phyloP scores from a whole-genome alignment of 768 basidiomycete species.

The Serendipita sp. region DNA sequence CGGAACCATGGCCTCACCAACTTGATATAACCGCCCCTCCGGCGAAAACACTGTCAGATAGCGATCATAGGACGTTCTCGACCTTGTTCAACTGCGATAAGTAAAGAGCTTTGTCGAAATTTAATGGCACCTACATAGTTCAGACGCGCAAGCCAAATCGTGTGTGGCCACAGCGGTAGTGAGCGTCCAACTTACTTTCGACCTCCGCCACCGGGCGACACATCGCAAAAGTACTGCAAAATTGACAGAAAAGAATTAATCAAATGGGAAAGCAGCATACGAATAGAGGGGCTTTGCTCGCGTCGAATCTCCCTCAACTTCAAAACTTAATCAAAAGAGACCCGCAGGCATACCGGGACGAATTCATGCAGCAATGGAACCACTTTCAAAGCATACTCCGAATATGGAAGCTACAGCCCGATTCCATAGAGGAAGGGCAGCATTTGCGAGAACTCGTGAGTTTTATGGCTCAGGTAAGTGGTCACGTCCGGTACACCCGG shows the following conservation, averaged over 20 bases:
- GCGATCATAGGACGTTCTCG: conserved; percentile 87
- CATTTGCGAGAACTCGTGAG: conserved; percentile 77
- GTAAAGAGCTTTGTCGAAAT: not conserved
- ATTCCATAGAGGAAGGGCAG: conserved; percentile 51
- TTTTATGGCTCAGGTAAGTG: conserved; percentile 70
- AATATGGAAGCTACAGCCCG: conserved; percentile 68
- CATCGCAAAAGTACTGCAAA: not conserved
- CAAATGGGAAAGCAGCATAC: conserved; percentile 13
- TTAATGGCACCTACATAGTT: not conserved
- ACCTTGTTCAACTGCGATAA: conserved; percentile 39
- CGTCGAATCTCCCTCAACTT: conserved; percentile 82
- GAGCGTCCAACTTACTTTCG: not conserved
- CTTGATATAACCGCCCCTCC: conserved; percentile 96
- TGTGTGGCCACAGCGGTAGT: not conserved
- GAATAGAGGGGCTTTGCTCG: conserved; percentile 55
- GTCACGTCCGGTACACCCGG: not conserved
- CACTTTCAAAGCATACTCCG: conserved; percentile 80
- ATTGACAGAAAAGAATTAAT: not conserved
- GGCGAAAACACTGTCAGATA: conserved; percentile 96
- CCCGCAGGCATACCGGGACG: conserved; percentile 78
- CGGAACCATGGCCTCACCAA: conserved; percentile 44
- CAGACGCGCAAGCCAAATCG: conserved; percentile 2
- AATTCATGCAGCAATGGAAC: conserved; percentile 93
- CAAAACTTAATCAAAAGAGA: conserved; percentile 97
- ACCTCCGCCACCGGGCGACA: not conserved